Conservation (phyloP, 2,329 filamentous ascomycete genomes). For the Bisporella sp. region DNA sequence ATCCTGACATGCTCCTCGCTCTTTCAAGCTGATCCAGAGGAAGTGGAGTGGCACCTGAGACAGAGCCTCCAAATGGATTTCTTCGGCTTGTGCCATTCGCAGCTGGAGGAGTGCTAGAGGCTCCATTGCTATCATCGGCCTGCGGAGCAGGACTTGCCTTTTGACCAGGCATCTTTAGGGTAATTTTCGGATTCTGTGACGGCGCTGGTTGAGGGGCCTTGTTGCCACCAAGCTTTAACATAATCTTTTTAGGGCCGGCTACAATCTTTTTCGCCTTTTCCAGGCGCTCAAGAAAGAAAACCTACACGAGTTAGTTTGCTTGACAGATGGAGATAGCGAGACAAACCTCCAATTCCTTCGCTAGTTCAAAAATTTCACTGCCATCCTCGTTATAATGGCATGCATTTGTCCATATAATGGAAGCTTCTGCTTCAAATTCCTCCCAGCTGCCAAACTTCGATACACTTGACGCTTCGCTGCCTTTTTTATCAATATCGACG, state of each 20-base stretch:
- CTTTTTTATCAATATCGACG: constrained; percentile 47
- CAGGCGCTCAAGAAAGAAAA: constrained; percentile 61
- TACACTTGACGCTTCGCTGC: constrained; percentile 47
- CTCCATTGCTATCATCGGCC: constrained; percentile 39
- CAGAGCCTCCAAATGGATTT: constrained; percentile 22
- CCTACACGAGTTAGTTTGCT: constrained; percentile 37
- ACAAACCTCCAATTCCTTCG: constrained; percentile 69
- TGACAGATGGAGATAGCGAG: not conserved
- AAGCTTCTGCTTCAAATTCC: constrained; percentile 71
- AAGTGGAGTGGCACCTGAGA: constrained; percentile 15
- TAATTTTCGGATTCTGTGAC: constrained; percentile 48
- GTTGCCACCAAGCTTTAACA: constrained; percentile 56
- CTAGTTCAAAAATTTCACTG: constrained; percentile 73
- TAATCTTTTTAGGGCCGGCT: constrained; percentile 42
- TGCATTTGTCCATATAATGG: constrained; percentile 81
- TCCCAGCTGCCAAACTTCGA: constrained; percentile 77
- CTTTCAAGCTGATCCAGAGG: constrained; percentile 24
- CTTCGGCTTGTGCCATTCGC: constrained; percentile 21
- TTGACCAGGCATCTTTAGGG: constrained; percentile 56
- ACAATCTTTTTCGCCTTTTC: constrained; percentile 31
- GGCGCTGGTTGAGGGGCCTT: constrained; percentile 47
- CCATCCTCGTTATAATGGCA: constrained; percentile 88
- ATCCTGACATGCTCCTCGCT: constrained; percentile 24
- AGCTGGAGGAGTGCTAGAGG: constrained; percentile 14
- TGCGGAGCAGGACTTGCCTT: constrained; percentile 47